These are phyloP conservation scores for Colletotrichum tropicale DNA, from an alignment of 2,329 filamentous ascomycete species.

Conservation along the genomic window DNA sequence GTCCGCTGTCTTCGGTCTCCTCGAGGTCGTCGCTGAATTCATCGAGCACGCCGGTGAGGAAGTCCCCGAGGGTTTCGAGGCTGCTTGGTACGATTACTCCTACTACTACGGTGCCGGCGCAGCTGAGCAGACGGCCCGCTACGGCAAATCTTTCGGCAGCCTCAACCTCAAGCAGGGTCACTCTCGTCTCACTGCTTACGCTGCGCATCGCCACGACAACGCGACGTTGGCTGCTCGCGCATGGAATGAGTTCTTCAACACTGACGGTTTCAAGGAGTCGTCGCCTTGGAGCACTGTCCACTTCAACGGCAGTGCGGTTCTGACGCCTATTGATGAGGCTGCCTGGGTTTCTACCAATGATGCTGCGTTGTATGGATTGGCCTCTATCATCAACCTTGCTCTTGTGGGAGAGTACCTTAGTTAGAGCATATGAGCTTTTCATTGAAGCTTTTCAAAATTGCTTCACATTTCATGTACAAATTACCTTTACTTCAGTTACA, in stretches of 20 bases:
- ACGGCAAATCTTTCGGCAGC: constrained; percentile 53
- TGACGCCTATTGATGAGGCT: constrained; percentile 58
- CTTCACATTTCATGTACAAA: not conserved
- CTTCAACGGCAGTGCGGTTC: constrained; percentile 46
- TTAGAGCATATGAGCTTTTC: not conserved
- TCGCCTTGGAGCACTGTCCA: constrained; percentile 39
- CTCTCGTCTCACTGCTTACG: constrained; percentile 62
- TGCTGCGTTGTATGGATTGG: constrained; percentile 60
- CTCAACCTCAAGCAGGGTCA: constrained; percentile 59
- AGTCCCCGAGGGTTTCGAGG: constrained; percentile 51
- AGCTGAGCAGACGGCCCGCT: constrained; percentile 56
- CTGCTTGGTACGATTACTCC: constrained; percentile 65
- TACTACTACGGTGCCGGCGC: constrained; percentile 57
- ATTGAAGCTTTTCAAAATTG: not conserved
- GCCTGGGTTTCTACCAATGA: constrained; percentile 63
- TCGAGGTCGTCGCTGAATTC: constrained; percentile 62
- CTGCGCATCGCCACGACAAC: constrained; percentile 47
- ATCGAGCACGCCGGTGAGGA: constrained; percentile 52
- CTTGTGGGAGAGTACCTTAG: constrained; percentile 26
- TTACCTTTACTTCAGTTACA: not conserved
- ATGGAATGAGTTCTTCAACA: constrained; percentile 57
- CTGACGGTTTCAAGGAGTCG: constrained; percentile 45
- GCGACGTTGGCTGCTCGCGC: constrained; percentile 52
- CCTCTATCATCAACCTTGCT: constrained; percentile 60
- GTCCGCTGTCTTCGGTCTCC: constrained; percentile 61